Percentiles rank a stretch among this genome's conserved stretches.
Evolutionary conservation across 2,329 filamentous ascomycete genomes (phyloP).

Genomic region (Zelopaecilomyces penicillatus): DNA sequence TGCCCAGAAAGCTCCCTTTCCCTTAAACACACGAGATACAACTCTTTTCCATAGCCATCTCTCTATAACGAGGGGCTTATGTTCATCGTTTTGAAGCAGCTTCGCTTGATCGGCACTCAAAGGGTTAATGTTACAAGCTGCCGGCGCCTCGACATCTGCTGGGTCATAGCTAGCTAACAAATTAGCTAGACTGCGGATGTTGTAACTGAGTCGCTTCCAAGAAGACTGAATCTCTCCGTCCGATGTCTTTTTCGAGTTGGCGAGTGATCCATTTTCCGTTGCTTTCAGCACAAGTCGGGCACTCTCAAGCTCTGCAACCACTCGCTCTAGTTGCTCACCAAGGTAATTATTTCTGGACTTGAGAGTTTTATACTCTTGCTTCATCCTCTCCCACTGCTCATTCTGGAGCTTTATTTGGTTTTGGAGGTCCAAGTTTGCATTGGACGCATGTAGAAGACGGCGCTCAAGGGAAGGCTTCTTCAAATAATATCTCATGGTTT

Average conservation of each 20-base stretch:
- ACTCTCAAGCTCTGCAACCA: too few relatives aligned
- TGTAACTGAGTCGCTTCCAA: conserved; percentile 14
- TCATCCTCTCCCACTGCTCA: not conserved
- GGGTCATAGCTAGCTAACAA: not conserved
- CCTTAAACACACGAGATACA: not conserved
- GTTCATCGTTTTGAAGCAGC: not conserved
- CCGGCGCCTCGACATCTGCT: too few relatives aligned
- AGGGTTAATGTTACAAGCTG: too few relatives aligned
- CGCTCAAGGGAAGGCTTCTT: too few relatives aligned
- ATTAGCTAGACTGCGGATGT: conserved; percentile 8
- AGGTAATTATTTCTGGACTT: not conserved
- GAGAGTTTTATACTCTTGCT: not conserved
- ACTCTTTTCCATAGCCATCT: not conserved
- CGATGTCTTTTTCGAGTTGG: not conserved
- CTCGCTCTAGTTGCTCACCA: too few relatives aligned
- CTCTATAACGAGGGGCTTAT: not conserved
- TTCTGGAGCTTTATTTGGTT: not conserved
- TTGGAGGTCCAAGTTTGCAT: too few relatives aligned
- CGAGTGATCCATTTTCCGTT: too few relatives aligned
- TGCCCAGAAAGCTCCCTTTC: not conserved
- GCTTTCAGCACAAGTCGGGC: too few relatives aligned
- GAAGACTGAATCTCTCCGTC: conserved; percentile 7
- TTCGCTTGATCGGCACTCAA: not conserved
- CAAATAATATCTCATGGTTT: too few relatives aligned
- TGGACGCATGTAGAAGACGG: too few relatives aligned